A percentile compares a stretch with the other conserved stretches of the same genome.
Evolutionary conservation across 1,139 yeast species (phyloP).

Genomic region (Eremothecium coryli): DNA sequence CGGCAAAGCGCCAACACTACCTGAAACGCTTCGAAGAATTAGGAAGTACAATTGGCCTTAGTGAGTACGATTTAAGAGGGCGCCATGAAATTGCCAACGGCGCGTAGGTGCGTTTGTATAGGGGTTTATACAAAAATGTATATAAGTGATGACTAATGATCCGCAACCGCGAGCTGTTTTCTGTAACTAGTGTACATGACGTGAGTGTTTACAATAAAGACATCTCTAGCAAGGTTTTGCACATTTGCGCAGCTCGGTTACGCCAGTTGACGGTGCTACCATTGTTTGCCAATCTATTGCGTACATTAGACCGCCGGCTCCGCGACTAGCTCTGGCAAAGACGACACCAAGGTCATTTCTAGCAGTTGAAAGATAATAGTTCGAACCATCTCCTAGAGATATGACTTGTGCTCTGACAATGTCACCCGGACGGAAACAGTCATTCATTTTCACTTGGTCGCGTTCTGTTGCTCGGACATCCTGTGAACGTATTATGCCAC

Average conservation of each 20-base stretch:
- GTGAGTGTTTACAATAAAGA: too few species aligned
- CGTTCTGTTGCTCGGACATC: slow-evolving; percentile 88
- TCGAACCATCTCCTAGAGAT: slow-evolving; percentile 87
- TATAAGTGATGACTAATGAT: too few species aligned
- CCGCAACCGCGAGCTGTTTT: too few species aligned
- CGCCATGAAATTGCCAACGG: slow-evolving; percentile 37
- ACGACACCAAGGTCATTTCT: slow-evolving; percentile 89
- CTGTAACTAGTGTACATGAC: too few species aligned
- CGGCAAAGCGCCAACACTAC: slow-evolving; percentile 45
- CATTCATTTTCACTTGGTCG: slow-evolving; percentile 72
- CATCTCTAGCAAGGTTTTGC: slow-evolving; percentile 92
- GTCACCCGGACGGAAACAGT: slow-evolving; percentile 86
- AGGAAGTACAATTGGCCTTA: slow-evolving; percentile 67
- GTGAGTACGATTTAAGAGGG: slow-evolving; percentile 75
- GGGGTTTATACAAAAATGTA: too few species aligned
- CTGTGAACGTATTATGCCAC: slow-evolving; percentile 78
- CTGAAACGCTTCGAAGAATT: slow-evolving; percentile 53
- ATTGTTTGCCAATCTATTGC: slow-evolving; percentile 96
- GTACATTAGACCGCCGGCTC: slow-evolving; percentile 73
- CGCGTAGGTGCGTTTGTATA: too few species aligned
- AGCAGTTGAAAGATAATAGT: slow-evolving; percentile 84
- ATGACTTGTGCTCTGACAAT: slow-evolving; percentile 73
- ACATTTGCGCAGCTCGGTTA: slow-evolving; percentile 72
- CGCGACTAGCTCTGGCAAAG: slow-evolving; percentile 63
- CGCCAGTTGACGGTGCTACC: slow-evolving; percentile 74